These are phyloP conservation scores for Oxytropis ochrocephala DNA, from an alignment of 306 rosid genomes.

Conservation along the genomic window DNA sequence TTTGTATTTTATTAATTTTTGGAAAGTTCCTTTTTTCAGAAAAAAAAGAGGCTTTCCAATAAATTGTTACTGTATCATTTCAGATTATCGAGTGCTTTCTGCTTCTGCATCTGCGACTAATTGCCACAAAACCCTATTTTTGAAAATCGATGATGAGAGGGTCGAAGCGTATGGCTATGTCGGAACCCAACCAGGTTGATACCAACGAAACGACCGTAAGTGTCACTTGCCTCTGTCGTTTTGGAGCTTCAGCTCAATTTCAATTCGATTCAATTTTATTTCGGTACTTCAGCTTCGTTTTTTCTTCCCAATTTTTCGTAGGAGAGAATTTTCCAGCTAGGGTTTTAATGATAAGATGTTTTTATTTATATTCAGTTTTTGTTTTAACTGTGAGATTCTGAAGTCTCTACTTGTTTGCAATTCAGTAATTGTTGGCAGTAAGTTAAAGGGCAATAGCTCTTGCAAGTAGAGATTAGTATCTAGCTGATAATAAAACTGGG, in stretches of 20 bases:
- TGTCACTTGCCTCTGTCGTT: constrained; percentile 6
- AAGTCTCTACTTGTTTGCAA: neutral
- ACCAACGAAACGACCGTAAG: constrained; percentile 59
- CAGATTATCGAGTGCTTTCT: neutral
- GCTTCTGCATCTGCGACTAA: neutral
- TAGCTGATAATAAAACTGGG: neutral
- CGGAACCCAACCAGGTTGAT: constrained; percentile 47
- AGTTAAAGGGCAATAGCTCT: neutral
- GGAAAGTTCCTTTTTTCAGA: neutral
- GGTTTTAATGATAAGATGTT: neutral
- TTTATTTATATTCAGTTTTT: neutral
- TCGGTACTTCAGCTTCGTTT: neutral
- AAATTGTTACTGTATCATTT: constrained; percentile 4
- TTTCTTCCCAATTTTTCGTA: neutral
- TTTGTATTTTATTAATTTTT: neutral
- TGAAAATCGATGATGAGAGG: constrained; percentile 58
- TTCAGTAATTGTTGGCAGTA: neutral
- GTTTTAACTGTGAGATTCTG: neutral
- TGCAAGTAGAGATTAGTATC: neutral
- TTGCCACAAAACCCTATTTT: constrained; percentile 28
- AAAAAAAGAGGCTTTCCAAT: constrained; percentile 5
- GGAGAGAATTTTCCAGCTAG: neutral
- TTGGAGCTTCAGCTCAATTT: constrained; percentile 14
- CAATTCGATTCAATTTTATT: neutral
- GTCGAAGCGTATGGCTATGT: constrained; percentile 57